Conservation (phyloP, 2,329 filamentous ascomycete genomes). For the Hyphodiscus sp. region DNA sequence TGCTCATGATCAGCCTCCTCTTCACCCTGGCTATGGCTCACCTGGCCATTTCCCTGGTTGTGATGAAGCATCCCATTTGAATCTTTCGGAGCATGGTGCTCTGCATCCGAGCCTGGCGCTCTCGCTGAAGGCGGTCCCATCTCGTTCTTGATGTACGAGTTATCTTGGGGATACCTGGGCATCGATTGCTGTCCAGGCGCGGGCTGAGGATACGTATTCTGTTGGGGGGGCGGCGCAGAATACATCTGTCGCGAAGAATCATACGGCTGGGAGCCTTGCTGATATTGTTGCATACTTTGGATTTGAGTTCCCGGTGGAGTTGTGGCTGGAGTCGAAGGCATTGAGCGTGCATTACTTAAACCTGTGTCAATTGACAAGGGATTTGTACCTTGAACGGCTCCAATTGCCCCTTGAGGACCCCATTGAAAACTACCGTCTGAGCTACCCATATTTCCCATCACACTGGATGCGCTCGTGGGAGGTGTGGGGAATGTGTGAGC, state of each 20-base stretch:
- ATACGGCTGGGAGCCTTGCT: constrained; percentile 59
- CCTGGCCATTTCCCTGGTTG: constrained; percentile 47
- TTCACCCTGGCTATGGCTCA: constrained; percentile 48
- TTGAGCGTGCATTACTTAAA: constrained; percentile 72
- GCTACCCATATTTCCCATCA: constrained; percentile 65
- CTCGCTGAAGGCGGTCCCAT: constrained; percentile 76
- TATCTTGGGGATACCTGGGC: constrained; percentile 55
- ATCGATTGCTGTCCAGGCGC: constrained; percentile 57
- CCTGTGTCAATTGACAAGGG: constrained; percentile 76
- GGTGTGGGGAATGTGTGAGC: constrained; percentile 92
- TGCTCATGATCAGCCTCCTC: constrained; percentile 70
- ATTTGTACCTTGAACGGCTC: constrained; percentile 55
- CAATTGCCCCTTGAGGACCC: constrained; percentile 55
- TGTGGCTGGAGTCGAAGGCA: constrained; percentile 85
- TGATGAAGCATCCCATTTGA: constrained; percentile 62
- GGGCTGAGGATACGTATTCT: constrained; percentile 64
- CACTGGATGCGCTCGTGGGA: constrained; percentile 84
- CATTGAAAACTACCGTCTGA: constrained; percentile 75
- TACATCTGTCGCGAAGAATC: constrained; percentile 76
- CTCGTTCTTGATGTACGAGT: constrained; percentile 71
- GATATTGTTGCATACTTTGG: constrained; percentile 75
- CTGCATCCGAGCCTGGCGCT: constrained; percentile 48
- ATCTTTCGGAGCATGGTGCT: constrained; percentile 55
- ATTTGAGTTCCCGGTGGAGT: constrained; percentile 76
- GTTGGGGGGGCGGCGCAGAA: constrained; percentile 57